phyloP scores from a whole-genome alignment of 257 asterid genomes.

The Solanum chiquidenum region DNA sequence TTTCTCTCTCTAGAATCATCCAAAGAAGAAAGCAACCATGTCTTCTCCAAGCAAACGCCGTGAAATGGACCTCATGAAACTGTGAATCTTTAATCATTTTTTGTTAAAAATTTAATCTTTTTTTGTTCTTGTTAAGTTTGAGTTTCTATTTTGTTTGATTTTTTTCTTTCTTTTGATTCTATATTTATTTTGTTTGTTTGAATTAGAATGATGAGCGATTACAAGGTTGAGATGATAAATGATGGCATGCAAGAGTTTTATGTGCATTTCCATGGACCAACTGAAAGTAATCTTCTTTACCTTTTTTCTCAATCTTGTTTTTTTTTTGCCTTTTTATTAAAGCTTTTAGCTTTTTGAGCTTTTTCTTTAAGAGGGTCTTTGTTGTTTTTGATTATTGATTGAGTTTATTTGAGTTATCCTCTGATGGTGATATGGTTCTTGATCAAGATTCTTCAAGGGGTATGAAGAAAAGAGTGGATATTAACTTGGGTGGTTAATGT shows the following conservation, averaged over 20 bases:
- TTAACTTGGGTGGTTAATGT: neutral
- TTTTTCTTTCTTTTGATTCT: neutral
- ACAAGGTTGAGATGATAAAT: conserved; percentile 89
- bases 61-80: conserved; percentile 96
- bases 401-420: neutral
- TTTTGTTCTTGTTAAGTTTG: conserved; percentile 1
- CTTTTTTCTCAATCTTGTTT: conserved; percentile 12
- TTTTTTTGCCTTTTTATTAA: neutral
- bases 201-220: conserved; percentile 95
- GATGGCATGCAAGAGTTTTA: conserved; percentile 86
- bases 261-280: conserved; percentile 91
- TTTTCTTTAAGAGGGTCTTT: conserved; percentile 16
- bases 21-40: conserved; percentile 29
- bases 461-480: neutral
- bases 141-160: neutral
- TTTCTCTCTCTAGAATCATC: neutral
- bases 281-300: conserved; percentile 47
- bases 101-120: neutral
- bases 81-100: conserved; percentile 36
- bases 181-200: neutral
- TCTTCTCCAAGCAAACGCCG: conserved; percentile 99
- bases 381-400: neutral
- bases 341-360: neutral
- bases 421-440: neutral
- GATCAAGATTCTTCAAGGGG: neutral